Base-by-base conservation (phyloP, 78 protist species). In the Polysphondylium violaceum region DNA sequence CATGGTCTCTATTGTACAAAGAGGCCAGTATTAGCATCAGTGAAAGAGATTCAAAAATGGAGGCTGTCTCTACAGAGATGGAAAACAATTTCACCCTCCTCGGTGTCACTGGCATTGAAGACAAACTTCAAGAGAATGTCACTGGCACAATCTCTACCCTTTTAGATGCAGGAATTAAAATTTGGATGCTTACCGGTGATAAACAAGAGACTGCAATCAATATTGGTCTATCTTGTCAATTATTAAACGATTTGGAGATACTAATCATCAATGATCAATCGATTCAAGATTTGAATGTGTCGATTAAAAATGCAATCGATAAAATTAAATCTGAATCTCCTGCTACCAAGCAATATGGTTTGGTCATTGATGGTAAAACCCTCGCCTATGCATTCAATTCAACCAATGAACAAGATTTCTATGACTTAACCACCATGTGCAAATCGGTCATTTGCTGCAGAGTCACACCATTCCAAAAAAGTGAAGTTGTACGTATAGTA, bases 181-280 rank as follows among this genome's bases (percentile, higher is more conserved):
- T 97, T 27, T 98, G 99, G 99, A 87, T 98, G 93, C 88, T 98
- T 55, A 98, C 99, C 12, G 99, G 99, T 47, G 99, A 98, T 95
- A 98, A 98, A 79, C 93, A 68, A 38, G 99, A 97, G 95, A 98
- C 99, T 0, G 99, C 99, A 6, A 88, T 95, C 40, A 94, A 95
- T 71, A 98, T 99, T 55, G 99, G 95, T 29, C 11, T 65, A 44
- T 95, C 94, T 23, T 95, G 95, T 56, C 41, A 33, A 9, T 31
- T 88, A 25, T 40, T 76, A 35, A 53, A n/a, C 11, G 64, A 27
- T 43, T 23, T 40, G 23, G 72, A 71, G 14, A 51, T 92, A 38
- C 8, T 86, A 9, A 72, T 72, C 1, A 8, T 90, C 8, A 76
- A 74, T 60, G 78, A 61, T 31, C 19, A 83, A 35, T 31, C 23